A percentile compares a stretch with the other conserved stretches of the same genome.
Conservation (phyloP, 2,329 filamentous ascomycete species). For the Aspergillus costaricaensis region DNA sequence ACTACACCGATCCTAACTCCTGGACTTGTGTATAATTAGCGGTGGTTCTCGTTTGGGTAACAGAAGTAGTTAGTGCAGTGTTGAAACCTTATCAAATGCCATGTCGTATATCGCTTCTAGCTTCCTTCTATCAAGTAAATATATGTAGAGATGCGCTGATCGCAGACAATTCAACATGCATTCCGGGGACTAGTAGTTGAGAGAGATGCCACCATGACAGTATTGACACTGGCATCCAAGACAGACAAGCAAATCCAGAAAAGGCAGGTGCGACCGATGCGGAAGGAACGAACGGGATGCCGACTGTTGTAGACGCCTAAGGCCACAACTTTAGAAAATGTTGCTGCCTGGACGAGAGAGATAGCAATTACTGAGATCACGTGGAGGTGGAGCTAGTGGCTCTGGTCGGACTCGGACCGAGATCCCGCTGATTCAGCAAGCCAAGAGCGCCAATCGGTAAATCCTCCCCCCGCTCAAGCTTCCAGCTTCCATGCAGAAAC, state of each 20-base stretch:
- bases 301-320: neutral
- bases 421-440: neutral
- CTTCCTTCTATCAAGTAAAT: no score
- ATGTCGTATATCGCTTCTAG: no score
- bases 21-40: slow-evolving; percentile 34
- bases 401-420: neutral
- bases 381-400: neutral
- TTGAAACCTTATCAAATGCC: no score
- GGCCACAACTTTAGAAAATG: neutral
- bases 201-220: no score
- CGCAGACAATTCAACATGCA: no score
- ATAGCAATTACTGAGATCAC: neutral
- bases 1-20: slow-evolving; percentile 37
- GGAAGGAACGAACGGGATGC: neutral
- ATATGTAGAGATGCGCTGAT: no score
- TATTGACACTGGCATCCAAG: no score
- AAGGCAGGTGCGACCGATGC: neutral
- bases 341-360: neutral
- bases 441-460: neutral
- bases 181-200: no score
- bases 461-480: neutral
- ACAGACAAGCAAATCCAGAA: neutral
- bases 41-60: no score
- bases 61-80: no score
- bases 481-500: neutral